A percentile compares a stretch with the other conserved stretches of the same genome.
Conservation (phyloP, 1,284 basidiomycete genomes). For the Megacollybia platyphylla region DNA sequence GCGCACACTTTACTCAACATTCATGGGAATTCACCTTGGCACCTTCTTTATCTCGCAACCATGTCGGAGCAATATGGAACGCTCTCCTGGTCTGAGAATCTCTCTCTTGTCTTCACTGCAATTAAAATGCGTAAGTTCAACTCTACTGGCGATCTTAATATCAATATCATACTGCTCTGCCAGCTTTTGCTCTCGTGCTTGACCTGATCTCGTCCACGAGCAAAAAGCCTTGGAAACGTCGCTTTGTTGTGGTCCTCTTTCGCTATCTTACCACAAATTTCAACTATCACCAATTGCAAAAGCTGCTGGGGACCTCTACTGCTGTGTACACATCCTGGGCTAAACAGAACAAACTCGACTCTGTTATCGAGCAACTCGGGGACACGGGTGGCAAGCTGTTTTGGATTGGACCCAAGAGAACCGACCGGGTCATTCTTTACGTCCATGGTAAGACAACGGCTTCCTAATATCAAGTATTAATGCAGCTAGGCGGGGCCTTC, state of each 20-base stretch:
- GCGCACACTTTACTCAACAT: no score
- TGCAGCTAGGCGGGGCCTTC: slow-evolving; percentile 18
- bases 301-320: not conserved
- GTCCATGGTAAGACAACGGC: slow-evolving; percentile 13
- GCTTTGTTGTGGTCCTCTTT: slow-evolving; percentile 2
- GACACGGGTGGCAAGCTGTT: slow-evolving; percentile 11
- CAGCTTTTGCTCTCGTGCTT: not conserved
- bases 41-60: not conserved
- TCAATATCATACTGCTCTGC: not conserved
- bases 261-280: not conserved
- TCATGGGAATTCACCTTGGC: no score
- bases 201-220: not conserved
- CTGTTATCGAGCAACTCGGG: slow-evolving; percentile 13
- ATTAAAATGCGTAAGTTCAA: not conserved
- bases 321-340: not conserved
- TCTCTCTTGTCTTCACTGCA: not conserved
- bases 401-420: slow-evolving; percentile 15
- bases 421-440: slow-evolving; percentile 15
- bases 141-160: not conserved
- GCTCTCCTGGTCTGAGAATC: not conserved
- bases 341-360: not conserved
- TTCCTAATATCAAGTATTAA: not conserved
- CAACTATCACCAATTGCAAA: not conserved
- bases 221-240: slow-evolving; percentile 1
- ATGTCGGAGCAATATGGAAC: not conserved